These are phyloP conservation scores for Dictyostelium intermedium DNA, from an alignment of 78 protist genomes.

Conservation along the genomic window DNA sequence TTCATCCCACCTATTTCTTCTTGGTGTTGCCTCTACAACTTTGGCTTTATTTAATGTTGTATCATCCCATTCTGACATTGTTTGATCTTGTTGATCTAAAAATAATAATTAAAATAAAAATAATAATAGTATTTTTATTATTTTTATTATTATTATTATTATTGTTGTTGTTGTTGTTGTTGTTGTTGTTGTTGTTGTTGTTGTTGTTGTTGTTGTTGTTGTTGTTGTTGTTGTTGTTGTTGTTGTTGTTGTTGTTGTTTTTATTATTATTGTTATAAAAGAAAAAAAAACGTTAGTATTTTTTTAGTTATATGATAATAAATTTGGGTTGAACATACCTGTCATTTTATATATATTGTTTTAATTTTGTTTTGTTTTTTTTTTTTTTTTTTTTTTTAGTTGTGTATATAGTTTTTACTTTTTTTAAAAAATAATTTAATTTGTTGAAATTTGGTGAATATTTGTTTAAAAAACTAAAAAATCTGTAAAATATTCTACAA, in stretches of 20 bases:
- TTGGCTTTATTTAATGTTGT: neutral
- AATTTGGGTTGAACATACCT: neutral
- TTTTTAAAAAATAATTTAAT: neutral
- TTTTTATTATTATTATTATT: too few relatives aligned
- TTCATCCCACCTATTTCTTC: slow-evolving; percentile 87
- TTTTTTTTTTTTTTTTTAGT: neutral
- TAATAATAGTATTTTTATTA: neutral
- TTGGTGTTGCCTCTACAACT: slow-evolving; percentile 48
- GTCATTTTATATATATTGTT: neutral
- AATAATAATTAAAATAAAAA: neutral
- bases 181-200: too few relatives aligned
- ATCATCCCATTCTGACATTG: slow-evolving; percentile 76
- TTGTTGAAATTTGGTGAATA: neutral
- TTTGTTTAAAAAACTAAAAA: neutral
- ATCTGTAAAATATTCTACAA: neutral
- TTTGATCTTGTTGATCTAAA: slow-evolving; percentile 1
- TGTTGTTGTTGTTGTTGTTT: too few relatives aligned
- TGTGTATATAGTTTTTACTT: neutral
- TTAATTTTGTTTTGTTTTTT: neutral
- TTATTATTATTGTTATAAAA: too few relatives aligned
- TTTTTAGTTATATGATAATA: too few relatives aligned
- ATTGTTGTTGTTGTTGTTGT: too few relatives aligned
- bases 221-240: too few relatives aligned
- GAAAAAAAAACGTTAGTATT: too few relatives aligned
- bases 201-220: too few relatives aligned